Evolutionary conservation across 768 basidiomycete species (phyloP).

Genomic region (Leccinum barrowsii): DNA sequence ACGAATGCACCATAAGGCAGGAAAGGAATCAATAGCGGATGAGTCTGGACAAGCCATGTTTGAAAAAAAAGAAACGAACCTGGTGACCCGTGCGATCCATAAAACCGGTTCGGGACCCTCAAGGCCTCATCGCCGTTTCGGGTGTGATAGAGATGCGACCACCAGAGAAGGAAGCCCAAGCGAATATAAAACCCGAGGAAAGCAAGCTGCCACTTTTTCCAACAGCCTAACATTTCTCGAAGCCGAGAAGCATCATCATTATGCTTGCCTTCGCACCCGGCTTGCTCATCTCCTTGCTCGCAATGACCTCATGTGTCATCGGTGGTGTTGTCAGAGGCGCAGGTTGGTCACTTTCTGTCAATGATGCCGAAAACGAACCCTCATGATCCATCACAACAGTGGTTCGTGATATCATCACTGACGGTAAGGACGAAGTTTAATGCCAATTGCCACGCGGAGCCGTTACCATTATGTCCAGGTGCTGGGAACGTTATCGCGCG

Average conservation of each 20-base stretch:
- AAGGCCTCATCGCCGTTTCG: not conserved
- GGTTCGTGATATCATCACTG: not conserved
- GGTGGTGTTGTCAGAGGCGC: conserved; percentile 1
- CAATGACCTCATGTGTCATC: conserved; percentile 4
- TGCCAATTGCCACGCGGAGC: not conserved
- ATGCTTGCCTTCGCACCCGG: conserved; percentile 13
- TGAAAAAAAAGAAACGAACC: not conserved
- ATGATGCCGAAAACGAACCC: not conserved
- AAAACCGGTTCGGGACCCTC: not conserved
- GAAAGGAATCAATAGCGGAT: not conserved
- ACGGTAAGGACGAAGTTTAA: conserved; percentile 1
- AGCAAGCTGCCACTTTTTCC: not conserved
- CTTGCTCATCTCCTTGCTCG: conserved; percentile 13
- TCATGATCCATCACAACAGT: not conserved
- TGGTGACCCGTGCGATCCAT: not conserved
- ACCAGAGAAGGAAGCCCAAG: not conserved
- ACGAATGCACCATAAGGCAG: not conserved
- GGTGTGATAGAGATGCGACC: not conserved
- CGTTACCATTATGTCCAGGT: not conserved
- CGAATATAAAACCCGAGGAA: conserved; percentile 11
- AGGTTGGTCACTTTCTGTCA: conserved; percentile 6
- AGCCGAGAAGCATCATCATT: not conserved
- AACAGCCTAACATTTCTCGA: not conserved
- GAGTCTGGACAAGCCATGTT: not conserved
- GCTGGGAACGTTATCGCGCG: not conserved